These are phyloP conservation scores for Fusarium hainanense DNA, from an alignment of 2,329 filamentous ascomycete species.

Conservation along the genomic window DNA sequence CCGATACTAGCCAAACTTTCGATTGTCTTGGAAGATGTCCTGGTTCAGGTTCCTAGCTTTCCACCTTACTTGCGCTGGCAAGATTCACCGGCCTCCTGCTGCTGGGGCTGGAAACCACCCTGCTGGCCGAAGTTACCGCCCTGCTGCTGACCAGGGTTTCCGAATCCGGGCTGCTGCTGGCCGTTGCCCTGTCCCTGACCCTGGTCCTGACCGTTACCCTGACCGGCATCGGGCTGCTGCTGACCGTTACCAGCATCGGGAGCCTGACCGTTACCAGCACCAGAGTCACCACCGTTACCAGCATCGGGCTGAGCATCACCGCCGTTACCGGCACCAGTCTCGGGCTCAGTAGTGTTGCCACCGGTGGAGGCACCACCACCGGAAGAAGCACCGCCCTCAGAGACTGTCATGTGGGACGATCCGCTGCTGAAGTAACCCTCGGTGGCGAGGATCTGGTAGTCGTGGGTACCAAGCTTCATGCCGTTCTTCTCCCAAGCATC, in stretches of 20 bases:
- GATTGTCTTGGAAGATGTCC: slow-evolving; percentile 42
- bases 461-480: slow-evolving; percentile 59
- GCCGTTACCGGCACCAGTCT: background rate
- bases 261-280: background rate
- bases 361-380: background rate
- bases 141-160: slow-evolving; percentile 1
- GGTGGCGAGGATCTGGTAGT: slow-evolving; percentile 67
- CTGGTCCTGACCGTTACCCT: background rate
- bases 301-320: background rate
- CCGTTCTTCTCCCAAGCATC: slow-evolving; percentile 63
- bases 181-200: background rate
- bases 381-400: slow-evolving; percentile 17
- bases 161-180: background rate
- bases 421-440: slow-evolving; percentile 65
- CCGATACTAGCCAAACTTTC: background rate
- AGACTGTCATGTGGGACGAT: slow-evolving; percentile 59
- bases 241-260: background rate
- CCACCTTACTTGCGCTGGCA: slow-evolving; percentile 17
- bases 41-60: slow-evolving; percentile 28
- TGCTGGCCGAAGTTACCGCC: slow-evolving; percentile 8
- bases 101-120: slow-evolving; percentile 15
- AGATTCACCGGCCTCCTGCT: slow-evolving; percentile 9
- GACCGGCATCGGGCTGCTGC: background rate
- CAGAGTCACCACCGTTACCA: background rate
- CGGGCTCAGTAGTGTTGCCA: background rate